Conservation (phyloP, 2,329 filamentous ascomycete genomes). For the Nothophoma quercina region DNA sequence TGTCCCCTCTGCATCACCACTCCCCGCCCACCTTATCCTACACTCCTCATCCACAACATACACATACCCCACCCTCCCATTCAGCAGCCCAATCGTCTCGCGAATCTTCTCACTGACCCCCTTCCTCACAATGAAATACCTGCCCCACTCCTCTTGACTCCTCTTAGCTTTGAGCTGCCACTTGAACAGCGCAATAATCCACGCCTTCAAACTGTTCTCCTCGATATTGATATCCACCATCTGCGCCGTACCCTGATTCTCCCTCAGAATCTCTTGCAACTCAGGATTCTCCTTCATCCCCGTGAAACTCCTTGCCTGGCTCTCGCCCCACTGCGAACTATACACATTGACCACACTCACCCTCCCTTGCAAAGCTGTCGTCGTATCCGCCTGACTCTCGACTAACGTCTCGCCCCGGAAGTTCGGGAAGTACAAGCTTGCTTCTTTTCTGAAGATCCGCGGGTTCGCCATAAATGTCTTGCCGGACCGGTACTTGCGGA, state of each 20-base stretch:
- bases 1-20: constrained; percentile 69
- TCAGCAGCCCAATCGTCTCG: constrained; percentile 73
- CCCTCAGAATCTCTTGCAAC: constrained; percentile 68
- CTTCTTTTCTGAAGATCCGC: constrained; percentile 81
- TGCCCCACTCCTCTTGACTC: constrained; percentile 60
- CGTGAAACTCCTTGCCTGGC: constrained; percentile 77
- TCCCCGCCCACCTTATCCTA: constrained; percentile 93
- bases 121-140: constrained; percentile 67
- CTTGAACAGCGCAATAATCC: constrained; percentile 64
- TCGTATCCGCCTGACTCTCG: constrained; percentile 68
- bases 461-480: constrained; percentile 91
- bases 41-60: constrained; percentile 89
- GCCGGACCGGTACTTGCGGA: constrained; percentile 76
- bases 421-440: constrained; percentile 93
- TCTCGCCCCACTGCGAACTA: constrained; percentile 84
- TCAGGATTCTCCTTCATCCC: constrained; percentile 69
- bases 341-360: constrained; percentile 83
- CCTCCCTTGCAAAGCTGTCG: constrained; percentile 73
- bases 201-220: constrained; percentile 73
- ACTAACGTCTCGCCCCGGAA: constrained; percentile 79
- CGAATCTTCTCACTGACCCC: constrained; percentile 64
- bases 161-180: constrained; percentile 58
- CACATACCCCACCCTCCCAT: constrained; percentile 91
- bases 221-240: constrained; percentile 88
- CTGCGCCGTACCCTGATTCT: constrained; percentile 67